These are phyloP conservation scores for Buxus sempervirens DNA, from an alignment of 164 flowering plant genomes.

Conservation along the genomic window DNA sequence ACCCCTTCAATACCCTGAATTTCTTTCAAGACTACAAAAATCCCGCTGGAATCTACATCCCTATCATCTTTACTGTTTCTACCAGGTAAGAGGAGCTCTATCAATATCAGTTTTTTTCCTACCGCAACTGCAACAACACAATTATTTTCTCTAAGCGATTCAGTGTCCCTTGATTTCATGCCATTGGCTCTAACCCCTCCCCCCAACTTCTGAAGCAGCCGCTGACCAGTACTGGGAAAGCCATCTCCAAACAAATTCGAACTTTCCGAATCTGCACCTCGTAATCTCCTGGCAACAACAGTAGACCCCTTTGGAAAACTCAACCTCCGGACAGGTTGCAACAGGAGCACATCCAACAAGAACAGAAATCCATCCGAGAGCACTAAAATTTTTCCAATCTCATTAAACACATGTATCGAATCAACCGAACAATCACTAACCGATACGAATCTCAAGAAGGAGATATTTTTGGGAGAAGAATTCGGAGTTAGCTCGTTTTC, in stretches of 20 bases:
- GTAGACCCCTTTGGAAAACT: slow-evolving; percentile 41
- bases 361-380: slow-evolving; percentile 52
- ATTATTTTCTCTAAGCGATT: slow-evolving; percentile 20
- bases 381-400: slow-evolving; percentile 39
- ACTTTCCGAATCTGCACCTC: slow-evolving; percentile 20
- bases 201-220: slow-evolving; percentile 49
- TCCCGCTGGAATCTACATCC: slow-evolving; percentile 24
- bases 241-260: slow-evolving; percentile 20
- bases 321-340: slow-evolving; percentile 40
- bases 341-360: slow-evolving; percentile 38
- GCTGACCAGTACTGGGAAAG: slow-evolving; percentile 21
- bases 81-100: slow-evolving; percentile 37
- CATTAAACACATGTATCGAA: slow-evolving; percentile 33
- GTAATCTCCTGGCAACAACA: slow-evolving; percentile 38
- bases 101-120: slow-evolving; percentile 58
- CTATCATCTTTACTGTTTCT: slow-evolving; percentile 14
- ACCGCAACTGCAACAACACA: slow-evolving; percentile 44
- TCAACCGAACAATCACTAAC: slow-evolving; percentile 36
- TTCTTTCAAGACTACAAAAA: slow-evolving; percentile 53
- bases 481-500: neutral
- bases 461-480: slow-evolving; percentile 13
- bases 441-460: slow-evolving; percentile 28
- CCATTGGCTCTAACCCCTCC: slow-evolving; percentile 47
- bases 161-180: slow-evolving; percentile 28
- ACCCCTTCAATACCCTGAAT: slow-evolving; percentile 61